Conservation (phyloP, 1,284 basidiomycete species). For the Trichosporon sp. region DNA sequence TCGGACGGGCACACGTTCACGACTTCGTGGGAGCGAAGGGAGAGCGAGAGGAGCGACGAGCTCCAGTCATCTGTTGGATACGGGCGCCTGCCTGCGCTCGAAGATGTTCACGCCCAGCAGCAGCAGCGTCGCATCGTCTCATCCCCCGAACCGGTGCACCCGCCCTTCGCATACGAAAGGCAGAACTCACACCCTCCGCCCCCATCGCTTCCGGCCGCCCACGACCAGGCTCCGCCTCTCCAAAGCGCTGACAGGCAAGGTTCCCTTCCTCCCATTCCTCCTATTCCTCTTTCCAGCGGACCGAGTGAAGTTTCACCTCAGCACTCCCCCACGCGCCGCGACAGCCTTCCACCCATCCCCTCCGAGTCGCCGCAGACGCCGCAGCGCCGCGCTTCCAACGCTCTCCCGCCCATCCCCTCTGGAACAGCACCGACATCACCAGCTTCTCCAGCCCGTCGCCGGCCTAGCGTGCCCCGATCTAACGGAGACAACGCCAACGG, state of each 20-base stretch:
- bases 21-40: not conserved
- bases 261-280: not conserved
- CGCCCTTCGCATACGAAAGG: not conserved
- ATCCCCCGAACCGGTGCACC: conserved; percentile 3
- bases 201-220: not conserved
- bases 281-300: not conserved
- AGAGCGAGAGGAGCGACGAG: not conserved
- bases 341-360: conserved; percentile 6
- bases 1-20: conserved; percentile 12
- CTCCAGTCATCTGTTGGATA: not conserved
- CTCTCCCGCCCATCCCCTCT: not conserved
- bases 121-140: not conserved
- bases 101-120: conserved; percentile 3
- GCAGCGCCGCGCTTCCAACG: not conserved
- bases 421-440: not conserved
- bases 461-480: not conserved
- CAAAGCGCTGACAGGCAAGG: not conserved
- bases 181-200: not conserved
- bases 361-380: not conserved
- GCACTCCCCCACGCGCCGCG: not conserved
- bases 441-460: not conserved
- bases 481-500: not conserved
- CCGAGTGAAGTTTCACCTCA: not conserved
- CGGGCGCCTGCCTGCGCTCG: not conserved
- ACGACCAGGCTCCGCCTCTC: not conserved